Base-by-base conservation (phyloP, 768 basidiomycete genomes). In the Leucosporidium creatinivorum region DNA sequence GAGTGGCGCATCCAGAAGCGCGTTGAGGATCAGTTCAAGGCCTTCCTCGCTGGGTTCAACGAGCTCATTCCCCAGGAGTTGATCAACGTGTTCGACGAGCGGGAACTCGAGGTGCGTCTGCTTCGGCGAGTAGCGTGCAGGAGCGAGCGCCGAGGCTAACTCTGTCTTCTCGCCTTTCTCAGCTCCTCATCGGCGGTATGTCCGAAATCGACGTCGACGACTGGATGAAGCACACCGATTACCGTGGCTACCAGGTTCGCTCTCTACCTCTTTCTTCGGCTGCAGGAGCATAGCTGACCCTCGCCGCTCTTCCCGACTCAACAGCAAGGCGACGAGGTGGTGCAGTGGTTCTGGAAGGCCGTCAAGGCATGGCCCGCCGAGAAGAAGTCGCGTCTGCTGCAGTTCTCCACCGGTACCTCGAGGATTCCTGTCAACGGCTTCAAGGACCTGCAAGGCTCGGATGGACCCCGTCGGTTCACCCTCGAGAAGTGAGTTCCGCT, bases 21-120 rank as follows among this genome's bases (percentile, higher is more conserved):
- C 65, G 93, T 98, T 69, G 91, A 93, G 81, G 96, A 99, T 67
- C 96, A 99, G 78, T 98, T 98, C 77, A 92, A 97, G 67, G 93
- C 94, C 7, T 98, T 99, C 83, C 94, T 97, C 92, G 89, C 89
- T n/a, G 96, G 96, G 57, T 98, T 98, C 85, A 96, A 92, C 82
- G 96, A 99, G 80, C 84, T 99, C 62, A 97, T 99, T 70, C 96
- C 96, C 17, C 91, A 93, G 78, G 96, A 99, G 70, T 83, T 99
- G 44, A 86, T 99, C 80, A 97, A 93, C 68, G 96, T 99, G 59
- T 99, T 99, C 74, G 96, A 99, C 75, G 96, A 99, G 81, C 86
- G 96, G 62, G 96, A 99, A 77, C 84, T 99, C 15, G 94, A 97
- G 74, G 74, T 77, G 39, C 47, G 76, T 70, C 12, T 33, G 1